Evolutionary conservation across 2,329 filamentous ascomycete genomes (phyloP).

Genomic region (Aspergillus chevalieri): DNA sequence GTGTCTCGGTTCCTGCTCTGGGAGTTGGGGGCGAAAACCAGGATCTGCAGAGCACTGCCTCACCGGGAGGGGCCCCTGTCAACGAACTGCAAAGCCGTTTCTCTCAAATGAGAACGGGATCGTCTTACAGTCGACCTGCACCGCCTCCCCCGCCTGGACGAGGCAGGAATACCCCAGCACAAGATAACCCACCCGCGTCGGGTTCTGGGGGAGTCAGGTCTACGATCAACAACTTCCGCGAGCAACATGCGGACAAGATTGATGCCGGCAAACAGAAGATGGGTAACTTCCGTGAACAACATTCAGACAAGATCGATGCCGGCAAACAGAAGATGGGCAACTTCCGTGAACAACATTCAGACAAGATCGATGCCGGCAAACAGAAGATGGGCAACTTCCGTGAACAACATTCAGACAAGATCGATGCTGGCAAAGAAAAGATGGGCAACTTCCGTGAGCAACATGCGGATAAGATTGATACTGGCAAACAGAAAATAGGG

Average conservation of each 20-base stretch:
- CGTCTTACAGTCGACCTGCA: constrained; percentile 11
- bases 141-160: constrained; percentile 30
- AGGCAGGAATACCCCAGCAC: constrained; percentile 49
- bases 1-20: constrained; percentile 70
- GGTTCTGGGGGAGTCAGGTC: constrained; percentile 50
- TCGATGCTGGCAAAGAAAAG: constrained; percentile 53
- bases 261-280: constrained; percentile 54
- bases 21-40: constrained; percentile 54
- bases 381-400: constrained; percentile 46
- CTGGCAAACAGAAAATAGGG: constrained; percentile 53
- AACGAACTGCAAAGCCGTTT: constrained; percentile 66
- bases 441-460: constrained; percentile 45
- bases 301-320: constrained; percentile 59
- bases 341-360: constrained; percentile 38
- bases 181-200: constrained; percentile 56
- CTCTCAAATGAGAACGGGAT: constrained; percentile 43
- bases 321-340: constrained; percentile 53
- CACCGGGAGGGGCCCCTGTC: constrained; percentile 41
- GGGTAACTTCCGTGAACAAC: constrained; percentile 33
- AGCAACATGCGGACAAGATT: constrained; percentile 65
- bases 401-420: constrained; percentile 58
- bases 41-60: neutral
- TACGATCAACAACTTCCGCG: constrained; percentile 52
- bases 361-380: constrained; percentile 58
- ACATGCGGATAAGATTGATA: constrained; percentile 61